Evolutionary conservation across 2,329 filamentous ascomycete genomes (phyloP).

Genomic region (Ophiognomonia clavigignenti-juglandacearum): DNA sequence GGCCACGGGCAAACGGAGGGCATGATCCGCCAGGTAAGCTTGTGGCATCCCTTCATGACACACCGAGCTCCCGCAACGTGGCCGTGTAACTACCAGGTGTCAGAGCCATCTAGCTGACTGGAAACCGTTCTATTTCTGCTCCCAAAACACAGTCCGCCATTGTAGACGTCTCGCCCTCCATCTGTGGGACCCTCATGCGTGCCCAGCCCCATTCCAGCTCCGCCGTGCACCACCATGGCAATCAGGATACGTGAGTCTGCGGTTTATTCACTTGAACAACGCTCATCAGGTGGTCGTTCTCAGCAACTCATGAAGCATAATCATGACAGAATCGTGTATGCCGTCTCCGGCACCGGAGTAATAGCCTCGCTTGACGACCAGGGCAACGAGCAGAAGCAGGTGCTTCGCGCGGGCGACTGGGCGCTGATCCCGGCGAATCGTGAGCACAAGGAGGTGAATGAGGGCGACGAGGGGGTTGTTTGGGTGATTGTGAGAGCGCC

Average conservation of each 20-base stretch:
- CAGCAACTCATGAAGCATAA: background rate
- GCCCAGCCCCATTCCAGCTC: slow-evolving; percentile 44
- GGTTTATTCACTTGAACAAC: background rate
- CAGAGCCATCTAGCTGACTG: background rate
- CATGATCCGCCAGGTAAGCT: slow-evolving; percentile 39
- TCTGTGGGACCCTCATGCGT: slow-evolving; percentile 44
- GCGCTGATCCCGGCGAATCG: slow-evolving; percentile 48
- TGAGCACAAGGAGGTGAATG: slow-evolving; percentile 53
- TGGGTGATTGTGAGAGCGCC: slow-evolving; percentile 46
- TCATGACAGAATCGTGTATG: slow-evolving; percentile 37
- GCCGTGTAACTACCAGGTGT: too few relatives aligned
- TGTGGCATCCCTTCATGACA: too few relatives aligned
- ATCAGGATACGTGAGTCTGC: slow-evolving; percentile 38
- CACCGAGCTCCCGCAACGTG: too few relatives aligned
- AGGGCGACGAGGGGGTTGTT: slow-evolving; percentile 46
- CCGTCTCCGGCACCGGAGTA: slow-evolving; percentile 40
- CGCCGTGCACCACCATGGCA: slow-evolving; percentile 49
- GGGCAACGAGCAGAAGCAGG: slow-evolving; percentile 38
- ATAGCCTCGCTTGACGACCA: slow-evolving; percentile 37
- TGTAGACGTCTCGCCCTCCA: slow-evolving; percentile 38
- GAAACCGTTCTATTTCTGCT: background rate
- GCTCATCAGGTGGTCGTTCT: background rate
- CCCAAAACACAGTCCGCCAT: slow-evolving; percentile 31
- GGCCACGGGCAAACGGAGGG: slow-evolving; percentile 45
- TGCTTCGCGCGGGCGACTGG: slow-evolving; percentile 46